Evolutionary conservation across 73 alveolate genomes (phyloP).

Genomic region (Effrenium voratum): DNA sequence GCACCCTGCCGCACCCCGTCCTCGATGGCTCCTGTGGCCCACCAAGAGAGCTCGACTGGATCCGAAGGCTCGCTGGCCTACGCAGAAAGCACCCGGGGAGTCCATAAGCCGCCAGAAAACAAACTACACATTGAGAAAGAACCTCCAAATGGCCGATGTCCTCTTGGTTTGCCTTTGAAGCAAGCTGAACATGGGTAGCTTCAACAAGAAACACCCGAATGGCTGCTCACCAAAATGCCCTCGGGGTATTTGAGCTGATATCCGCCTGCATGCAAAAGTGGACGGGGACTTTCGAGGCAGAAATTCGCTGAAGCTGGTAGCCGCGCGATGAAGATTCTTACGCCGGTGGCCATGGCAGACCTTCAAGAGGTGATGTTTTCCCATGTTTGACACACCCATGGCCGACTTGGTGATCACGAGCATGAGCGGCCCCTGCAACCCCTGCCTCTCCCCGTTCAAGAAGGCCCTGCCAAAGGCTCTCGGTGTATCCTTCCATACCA

Average conservation of each 20-base stretch:
- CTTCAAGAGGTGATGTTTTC: not conserved
- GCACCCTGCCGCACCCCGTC: not conserved
- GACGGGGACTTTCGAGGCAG: not conserved
- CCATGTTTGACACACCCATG: not conserved
- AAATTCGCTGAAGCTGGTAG: not conserved
- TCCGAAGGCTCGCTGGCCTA: conserved; percentile 69
- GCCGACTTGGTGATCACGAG: too few relatives aligned
- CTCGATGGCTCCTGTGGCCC: conserved; percentile 86
- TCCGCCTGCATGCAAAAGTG: not conserved
- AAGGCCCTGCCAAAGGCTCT: conserved; percentile 14
- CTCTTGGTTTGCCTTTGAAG: not conserved
- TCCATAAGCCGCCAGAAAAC: not conserved
- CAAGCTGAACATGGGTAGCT: too few relatives aligned
- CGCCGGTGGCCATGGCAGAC: not conserved
- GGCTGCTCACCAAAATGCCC: not conserved
- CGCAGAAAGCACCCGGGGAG: not conserved
- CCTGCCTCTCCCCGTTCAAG: conserved; percentile 20
- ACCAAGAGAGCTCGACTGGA: conserved; percentile 66
- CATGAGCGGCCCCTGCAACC: too few relatives aligned
- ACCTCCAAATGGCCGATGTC: too few relatives aligned
- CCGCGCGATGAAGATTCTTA: not conserved
- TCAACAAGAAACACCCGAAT: too few relatives aligned
- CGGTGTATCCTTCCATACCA: conserved; percentile 53
- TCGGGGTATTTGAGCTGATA: not conserved
- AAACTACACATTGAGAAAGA: too few relatives aligned